These are phyloP conservation scores for Lactifluus piperatus DNA, from an alignment of 768 basidiomycete species.

Conservation along the genomic window DNA sequence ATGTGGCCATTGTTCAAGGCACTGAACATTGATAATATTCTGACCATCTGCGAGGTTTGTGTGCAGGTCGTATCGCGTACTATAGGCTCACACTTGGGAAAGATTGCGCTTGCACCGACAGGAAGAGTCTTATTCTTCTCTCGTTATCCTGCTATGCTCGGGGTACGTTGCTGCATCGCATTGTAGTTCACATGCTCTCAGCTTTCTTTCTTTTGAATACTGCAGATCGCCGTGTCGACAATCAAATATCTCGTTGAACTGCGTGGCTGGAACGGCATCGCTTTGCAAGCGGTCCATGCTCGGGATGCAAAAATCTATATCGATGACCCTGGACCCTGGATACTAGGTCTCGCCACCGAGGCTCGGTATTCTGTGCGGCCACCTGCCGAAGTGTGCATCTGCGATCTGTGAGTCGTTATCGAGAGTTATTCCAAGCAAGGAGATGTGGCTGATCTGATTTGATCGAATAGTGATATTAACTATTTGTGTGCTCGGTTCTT, in stretches of 20 bases:
- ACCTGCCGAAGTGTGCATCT: conserved; percentile 75
- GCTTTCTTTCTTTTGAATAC: not conserved
- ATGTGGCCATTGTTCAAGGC: conserved; percentile 97
- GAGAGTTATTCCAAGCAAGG: not conserved
- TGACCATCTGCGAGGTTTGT: conserved; percentile 82
- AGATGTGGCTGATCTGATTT: not conserved
- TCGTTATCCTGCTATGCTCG: conserved; percentile 85
- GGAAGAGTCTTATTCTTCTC: conserved; percentile 85
- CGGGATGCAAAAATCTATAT: conserved; percentile 90
- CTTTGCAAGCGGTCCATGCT: conserved; percentile 72
- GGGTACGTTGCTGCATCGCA: conserved; percentile 35
- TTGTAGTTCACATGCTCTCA: not conserved
- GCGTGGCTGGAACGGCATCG: conserved; percentile 88
- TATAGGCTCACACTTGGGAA: not conserved
- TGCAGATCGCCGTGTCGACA: conserved; percentile 77
- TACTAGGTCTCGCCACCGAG: conserved; percentile 83
- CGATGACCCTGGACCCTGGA: conserved; percentile 96
- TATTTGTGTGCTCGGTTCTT: conserved; percentile 47
- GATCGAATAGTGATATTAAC: conserved; percentile 57
- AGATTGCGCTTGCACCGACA: conserved; percentile 83
- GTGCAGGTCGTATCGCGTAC: not conserved
- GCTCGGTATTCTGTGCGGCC: conserved; percentile 70
- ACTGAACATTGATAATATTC: conserved; percentile 85
- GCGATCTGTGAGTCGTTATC: conserved; percentile 57
- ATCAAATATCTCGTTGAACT: conserved; percentile 88